Conservation (phyloP, 169 alveolate species). For the Plasmodium inui region DNA sequence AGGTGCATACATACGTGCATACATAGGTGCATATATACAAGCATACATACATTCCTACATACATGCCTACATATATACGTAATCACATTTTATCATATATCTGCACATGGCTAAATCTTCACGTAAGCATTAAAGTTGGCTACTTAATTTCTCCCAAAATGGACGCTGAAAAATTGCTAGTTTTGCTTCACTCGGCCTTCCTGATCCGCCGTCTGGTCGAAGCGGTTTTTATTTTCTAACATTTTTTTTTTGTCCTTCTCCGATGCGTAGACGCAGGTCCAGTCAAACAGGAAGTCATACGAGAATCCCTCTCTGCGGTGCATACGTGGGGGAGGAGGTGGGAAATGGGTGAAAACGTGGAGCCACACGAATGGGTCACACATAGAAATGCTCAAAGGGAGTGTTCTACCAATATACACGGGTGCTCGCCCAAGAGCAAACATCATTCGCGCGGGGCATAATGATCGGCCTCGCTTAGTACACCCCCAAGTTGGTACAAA, state of each 20-base stretch:
- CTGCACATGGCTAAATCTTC: background rate
- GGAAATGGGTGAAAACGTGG: background rate
- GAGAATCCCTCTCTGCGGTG: conserved; percentile 91
- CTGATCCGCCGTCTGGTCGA: conserved; percentile 76
- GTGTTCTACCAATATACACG: background rate
- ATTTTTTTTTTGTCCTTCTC: conserved; percentile 75
- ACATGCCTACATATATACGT: background rate
- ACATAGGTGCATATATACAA: background rate
- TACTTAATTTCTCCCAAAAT: background rate
- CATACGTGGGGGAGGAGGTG: background rate
- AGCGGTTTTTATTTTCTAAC: conserved; percentile 76
- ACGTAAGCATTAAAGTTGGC: background rate
- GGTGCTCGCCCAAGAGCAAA: background rate
- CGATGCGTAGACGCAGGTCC: conserved; percentile 93
- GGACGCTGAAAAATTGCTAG: conserved; percentile 3
- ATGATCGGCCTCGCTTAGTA: background rate
- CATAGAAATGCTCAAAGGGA: background rate
- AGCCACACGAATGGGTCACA: background rate
- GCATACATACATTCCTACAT: background rate
- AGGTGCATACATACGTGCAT: background rate
- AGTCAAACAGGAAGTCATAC: conserved; percentile 96
- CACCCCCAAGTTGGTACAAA: background rate
- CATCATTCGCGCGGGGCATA: background rate
- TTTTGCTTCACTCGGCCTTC: conserved; percentile 77
- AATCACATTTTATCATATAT: background rate